Conservation (phyloP, 495 filamentous ascomycete species). For the Evansstolkia leycettana region DNA sequence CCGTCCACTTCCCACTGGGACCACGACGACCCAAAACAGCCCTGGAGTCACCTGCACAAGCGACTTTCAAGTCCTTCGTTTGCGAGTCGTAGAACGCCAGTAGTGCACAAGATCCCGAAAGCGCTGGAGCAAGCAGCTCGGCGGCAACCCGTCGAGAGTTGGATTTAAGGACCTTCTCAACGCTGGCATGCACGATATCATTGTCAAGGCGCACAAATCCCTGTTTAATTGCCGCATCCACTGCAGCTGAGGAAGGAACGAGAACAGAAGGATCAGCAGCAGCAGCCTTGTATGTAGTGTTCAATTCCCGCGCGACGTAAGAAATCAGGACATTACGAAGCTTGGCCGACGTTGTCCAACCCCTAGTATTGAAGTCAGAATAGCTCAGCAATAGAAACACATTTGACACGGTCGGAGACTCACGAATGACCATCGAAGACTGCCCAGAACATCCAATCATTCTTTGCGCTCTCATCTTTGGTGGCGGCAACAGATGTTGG, state of each 20-base stretch:
- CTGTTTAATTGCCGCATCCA: conserved; percentile 85
- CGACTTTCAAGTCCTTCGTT: conserved; percentile 73
- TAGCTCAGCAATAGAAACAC: not conserved
- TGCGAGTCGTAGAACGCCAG: conserved; percentile 91
- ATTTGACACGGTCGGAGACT: conserved; percentile 23
- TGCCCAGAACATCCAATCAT: conserved; percentile 99
- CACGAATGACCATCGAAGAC: conserved; percentile 96
- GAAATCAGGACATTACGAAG: conserved; percentile 82
- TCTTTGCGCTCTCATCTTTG: conserved; percentile 40
- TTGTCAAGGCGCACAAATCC: conserved; percentile 83
- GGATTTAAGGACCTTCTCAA: conserved; percentile 75
- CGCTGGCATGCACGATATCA: conserved; percentile 84
- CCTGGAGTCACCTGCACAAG: conserved; percentile 88
- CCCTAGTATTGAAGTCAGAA: conserved; percentile 36
- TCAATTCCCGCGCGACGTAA: conserved; percentile 90
- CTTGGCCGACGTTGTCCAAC: conserved; percentile 97
- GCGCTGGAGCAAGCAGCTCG: conserved; percentile 80
- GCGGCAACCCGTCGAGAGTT: conserved; percentile 79
- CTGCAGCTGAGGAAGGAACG: conserved; percentile 56
- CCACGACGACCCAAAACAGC: conserved; percentile 80
- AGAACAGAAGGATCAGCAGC: conserved; percentile 45
- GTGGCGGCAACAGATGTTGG: conserved; percentile 42
- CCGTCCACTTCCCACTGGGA: conserved; percentile 79
- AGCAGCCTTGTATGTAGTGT: conserved; percentile 73
- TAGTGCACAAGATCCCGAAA: conserved; percentile 91